These are phyloP conservation scores for Codiaeum variegatum DNA, from an alignment of 441 rosid genomes.

Conservation along the genomic window DNA sequence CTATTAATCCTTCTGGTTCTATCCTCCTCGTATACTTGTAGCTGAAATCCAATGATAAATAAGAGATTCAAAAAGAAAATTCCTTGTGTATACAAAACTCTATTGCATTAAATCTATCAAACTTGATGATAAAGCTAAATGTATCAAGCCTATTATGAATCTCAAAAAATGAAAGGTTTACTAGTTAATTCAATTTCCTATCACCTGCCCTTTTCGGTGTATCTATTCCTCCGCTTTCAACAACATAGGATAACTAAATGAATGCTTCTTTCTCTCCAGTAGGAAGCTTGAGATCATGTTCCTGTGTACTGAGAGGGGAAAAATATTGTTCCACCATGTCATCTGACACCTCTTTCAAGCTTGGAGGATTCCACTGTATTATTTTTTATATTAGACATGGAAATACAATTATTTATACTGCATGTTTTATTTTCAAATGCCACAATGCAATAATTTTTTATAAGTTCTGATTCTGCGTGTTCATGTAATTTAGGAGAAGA, in stretches of 20 bases:
- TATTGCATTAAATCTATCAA: too few species aligned
- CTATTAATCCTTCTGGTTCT: too few species aligned
- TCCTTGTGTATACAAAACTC: too few species aligned
- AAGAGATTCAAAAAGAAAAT: too few species aligned
- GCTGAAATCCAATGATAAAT: too few species aligned
- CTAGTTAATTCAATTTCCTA: neutral
- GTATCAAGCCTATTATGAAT: neutral
- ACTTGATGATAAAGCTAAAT: too few species aligned
- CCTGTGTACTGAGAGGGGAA: slow-evolving; percentile 47
- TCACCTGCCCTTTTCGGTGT: neutral
- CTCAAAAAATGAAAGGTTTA: neutral
- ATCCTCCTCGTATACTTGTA: too few species aligned
- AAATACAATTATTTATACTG: slow-evolving; percentile 1
- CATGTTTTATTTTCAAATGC: neutral
- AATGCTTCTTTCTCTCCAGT: slow-evolving; percentile 77
- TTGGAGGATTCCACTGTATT: slow-evolving; percentile 84
- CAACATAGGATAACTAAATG: slow-evolving; percentile 23
- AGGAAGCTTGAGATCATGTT: slow-evolving; percentile 78
- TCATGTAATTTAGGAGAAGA: neutral
- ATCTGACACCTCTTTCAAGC: slow-evolving; percentile 57
- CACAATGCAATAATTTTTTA: neutral
- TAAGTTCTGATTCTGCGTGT: neutral
- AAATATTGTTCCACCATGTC: slow-evolving; percentile 90
- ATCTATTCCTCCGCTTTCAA: neutral
- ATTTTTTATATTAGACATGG: slow-evolving; percentile 19